Evolutionary conservation across 2,329 filamentous ascomycete species (phyloP).

Genomic region (Helotiales sp.): DNA sequence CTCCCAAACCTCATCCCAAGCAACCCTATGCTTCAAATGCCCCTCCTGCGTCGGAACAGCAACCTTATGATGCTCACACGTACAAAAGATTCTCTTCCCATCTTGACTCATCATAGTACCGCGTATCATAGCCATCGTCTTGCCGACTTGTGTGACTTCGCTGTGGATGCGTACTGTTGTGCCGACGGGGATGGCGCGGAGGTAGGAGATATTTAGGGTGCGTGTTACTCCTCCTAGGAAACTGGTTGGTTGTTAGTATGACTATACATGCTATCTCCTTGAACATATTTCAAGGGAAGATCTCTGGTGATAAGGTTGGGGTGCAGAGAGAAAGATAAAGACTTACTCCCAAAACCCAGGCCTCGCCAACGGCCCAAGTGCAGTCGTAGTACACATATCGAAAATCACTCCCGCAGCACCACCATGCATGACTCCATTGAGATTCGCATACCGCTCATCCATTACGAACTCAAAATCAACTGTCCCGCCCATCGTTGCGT

Average conservation of each 20-base stretch:
- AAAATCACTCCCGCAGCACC: conserved; percentile 54
- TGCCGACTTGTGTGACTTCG: conserved; percentile 46
- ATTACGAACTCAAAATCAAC: conserved; percentile 46
- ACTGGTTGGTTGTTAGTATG: conserved; percentile 7
- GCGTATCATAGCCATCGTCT: conserved; percentile 52
- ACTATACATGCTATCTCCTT: no score
- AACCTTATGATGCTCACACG: conserved; percentile 54
- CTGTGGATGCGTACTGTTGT: conserved; percentile 44
- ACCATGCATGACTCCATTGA: conserved; percentile 50
- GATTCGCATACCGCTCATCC: conserved; percentile 45
- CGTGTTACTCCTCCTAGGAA: conserved; percentile 52
- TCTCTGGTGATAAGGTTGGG: no score
- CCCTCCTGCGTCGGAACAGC: conserved; percentile 41
- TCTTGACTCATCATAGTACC: conserved; percentile 50
- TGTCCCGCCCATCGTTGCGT: conserved; percentile 35
- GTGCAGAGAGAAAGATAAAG: no score
- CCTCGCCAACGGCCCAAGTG: conserved; percentile 47
- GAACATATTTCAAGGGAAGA: no score
- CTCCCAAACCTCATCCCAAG: conserved; percentile 47
- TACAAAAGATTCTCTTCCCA: conserved; percentile 47
- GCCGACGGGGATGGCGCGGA: conserved; percentile 48
- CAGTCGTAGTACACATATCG: conserved; percentile 53
- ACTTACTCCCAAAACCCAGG: conserved; percentile 50
- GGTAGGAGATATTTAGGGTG: conserved; percentile 50
- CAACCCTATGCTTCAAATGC: conserved; percentile 40